phyloP scores from a whole-genome alignment of 352 stramenopile species.

The Phytophthora citrophthora region DNA sequence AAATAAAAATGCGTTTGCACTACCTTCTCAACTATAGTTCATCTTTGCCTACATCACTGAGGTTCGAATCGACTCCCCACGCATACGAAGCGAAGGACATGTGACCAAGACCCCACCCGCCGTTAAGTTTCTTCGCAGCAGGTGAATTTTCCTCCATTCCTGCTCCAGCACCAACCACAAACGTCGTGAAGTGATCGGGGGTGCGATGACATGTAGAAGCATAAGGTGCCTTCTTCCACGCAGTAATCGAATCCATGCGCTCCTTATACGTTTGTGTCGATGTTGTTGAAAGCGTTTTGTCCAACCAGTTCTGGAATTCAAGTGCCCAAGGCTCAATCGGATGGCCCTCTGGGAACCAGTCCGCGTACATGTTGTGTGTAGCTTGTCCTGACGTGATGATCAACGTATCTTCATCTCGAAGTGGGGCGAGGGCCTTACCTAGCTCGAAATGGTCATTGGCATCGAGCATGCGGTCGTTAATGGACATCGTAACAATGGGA shows the following conservation, averaged over 20 bases:
- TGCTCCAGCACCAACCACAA: constrained; percentile 50
- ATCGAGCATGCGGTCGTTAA: constrained; percentile 48
- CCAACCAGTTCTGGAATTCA: constrained; percentile 47
- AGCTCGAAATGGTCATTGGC: constrained; percentile 54
- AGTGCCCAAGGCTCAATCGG: constrained; percentile 33
- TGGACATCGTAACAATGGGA: constrained; percentile 85
- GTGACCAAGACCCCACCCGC: constrained; percentile 42
- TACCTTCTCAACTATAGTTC: constrained; percentile 19
- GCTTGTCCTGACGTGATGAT: constrained; percentile 76
- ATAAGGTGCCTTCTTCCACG: constrained; percentile 49
- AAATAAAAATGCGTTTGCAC: background rate
- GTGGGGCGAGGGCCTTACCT: constrained; percentile 53
- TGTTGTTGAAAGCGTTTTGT: constrained; percentile 34
- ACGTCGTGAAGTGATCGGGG: constrained; percentile 60
- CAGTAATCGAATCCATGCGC: constrained; percentile 29
- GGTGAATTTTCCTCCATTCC: constrained; percentile 46
- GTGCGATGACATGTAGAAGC: constrained; percentile 46
- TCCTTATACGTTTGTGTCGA: constrained; percentile 32
- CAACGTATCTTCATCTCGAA: constrained; percentile 72
- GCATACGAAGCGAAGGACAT: constrained; percentile 50
- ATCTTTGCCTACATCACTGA: constrained; percentile 32
- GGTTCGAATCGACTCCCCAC: constrained; percentile 37
- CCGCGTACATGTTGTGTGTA: constrained; percentile 46
- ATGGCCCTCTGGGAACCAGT: constrained; percentile 25
- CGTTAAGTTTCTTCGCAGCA: constrained; percentile 40